Evolutionary conservation across 169 alveolate genomes (phyloP).

Genomic region (Nephromyces sp.): DNA sequence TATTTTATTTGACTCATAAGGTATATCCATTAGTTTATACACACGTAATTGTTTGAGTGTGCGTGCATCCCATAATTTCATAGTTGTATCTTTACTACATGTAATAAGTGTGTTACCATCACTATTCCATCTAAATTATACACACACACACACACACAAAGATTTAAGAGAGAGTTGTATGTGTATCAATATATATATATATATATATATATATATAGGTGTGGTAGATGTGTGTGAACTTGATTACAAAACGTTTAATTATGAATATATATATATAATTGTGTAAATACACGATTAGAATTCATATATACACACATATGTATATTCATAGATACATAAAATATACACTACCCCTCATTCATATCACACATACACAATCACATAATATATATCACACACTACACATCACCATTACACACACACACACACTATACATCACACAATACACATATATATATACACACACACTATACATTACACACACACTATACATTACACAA

Average conservation of each 20-base stretch:
- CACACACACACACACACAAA: not conserved
- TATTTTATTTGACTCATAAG: not conserved
- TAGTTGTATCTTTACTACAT: slow-evolving; percentile 27
- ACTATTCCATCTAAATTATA: slow-evolving; percentile 2
- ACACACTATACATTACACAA: no score
- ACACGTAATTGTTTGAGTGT: not conserved
- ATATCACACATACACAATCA: no score
- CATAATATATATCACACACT: no score
- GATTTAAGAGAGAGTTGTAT: not conserved
- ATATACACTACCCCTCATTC: no score
- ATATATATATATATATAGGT: not conserved
- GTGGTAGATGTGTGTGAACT: not conserved
- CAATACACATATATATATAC: no score
- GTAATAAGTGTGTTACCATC: slow-evolving; percentile 8
- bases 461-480: no score
- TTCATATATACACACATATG: not conserved
- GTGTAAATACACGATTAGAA: not conserved
- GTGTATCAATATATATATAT: not conserved
- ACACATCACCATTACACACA: no score
- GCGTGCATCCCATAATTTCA: slow-evolving; percentile 31
- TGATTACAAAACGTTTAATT: not conserved
- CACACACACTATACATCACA: no score
- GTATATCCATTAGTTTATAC: not conserved
- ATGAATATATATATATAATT: not conserved
- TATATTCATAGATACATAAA: not conserved